Base-by-base conservation (phyloP, 345 rosid species). In the Streptanthus diversifolius region DNA sequence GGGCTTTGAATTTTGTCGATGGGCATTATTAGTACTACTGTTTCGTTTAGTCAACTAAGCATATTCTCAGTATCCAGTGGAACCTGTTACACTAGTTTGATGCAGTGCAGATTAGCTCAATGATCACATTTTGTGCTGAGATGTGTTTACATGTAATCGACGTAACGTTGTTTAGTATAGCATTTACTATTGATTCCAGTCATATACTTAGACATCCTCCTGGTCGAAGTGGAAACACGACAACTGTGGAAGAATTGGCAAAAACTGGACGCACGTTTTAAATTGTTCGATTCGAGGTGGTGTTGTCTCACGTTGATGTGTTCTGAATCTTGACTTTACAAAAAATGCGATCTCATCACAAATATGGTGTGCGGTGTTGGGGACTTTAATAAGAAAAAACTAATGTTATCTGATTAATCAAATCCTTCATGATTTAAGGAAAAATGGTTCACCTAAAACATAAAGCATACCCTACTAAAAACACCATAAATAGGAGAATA, bases 391-490 rank as follows among this genome's bases (percentile, higher is more conserved):
- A 25, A 56, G 57, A 57, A 25, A 53, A 35, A 14, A 9, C 66
- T 57, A 29, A 13, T 27, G 58, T 47, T 48, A 14, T 10, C 8
- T 18, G 53, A 57, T 66, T 65, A 48, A 29, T 73, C 14, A 56
- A 52, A 73, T 36, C 63, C 77, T 73, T 65, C 71, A 35, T 65
- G 66, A 35, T 24, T 12, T 2, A 5, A 25, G 54, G 53, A 29
- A 48, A 41, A 10, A 27, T 64, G 41, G 51, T 55, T 35, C 71
- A 44, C 49, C 66, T 66, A 55, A 67, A 22, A 27, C 68, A 74
- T 55, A 36, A 66, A 66, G 3, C 27, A 36, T 56, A 44, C 18
- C 66, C 77, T 66, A 73, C 43, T 35, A 25, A 69, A 58, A 27
- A 45, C 40, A 12, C 71, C 33, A 45, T 7, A 5, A 54, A 37